A percentile compares a stretch with the other conserved stretches of the same genome.
phyloP scores from a whole-genome alignment of 2,329 filamentous ascomycete species.

The Colletotrichum ledebouriae region DNA sequence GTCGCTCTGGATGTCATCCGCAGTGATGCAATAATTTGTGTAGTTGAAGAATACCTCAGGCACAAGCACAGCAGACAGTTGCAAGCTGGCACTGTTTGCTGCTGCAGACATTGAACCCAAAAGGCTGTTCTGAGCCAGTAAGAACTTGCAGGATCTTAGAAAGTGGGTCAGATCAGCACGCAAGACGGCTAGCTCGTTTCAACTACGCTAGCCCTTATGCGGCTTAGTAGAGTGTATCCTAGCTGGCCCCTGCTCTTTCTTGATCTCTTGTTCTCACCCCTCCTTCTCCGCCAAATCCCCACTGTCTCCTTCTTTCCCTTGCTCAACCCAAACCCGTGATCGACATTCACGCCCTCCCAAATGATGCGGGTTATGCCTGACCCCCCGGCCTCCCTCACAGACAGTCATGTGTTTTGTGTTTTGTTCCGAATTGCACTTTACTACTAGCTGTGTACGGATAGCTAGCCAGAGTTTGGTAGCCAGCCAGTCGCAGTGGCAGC shows the following conservation, averaged over 20 bases:
- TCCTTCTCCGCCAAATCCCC: conserved; percentile 4
- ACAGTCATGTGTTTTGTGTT: conserved; percentile 27
- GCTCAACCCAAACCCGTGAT: conserved; percentile 39
- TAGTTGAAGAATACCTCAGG: conserved; percentile 37
- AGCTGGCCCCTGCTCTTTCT: conserved; percentile 3
- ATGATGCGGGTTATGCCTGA: conserved; percentile 30
- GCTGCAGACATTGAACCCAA: conserved; percentile 13
- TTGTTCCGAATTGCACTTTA: too few relatives aligned
- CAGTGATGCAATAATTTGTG: conserved; percentile 38
- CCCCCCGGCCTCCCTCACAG: conserved; percentile 32
- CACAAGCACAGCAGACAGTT: conserved; percentile 27
- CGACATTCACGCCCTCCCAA: conserved; percentile 36
- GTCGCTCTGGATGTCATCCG: conserved; percentile 15
- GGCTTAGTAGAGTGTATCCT: neutral
- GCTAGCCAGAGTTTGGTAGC: neutral
- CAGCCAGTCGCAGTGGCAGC: conserved; percentile 4
- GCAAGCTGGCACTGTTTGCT: neutral
- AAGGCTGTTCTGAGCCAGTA: conserved; percentile 20
- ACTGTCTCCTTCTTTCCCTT: conserved; percentile 20
- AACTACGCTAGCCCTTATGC: neutral
- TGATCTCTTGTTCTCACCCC: conserved; percentile 17
- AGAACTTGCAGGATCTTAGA: neutral
- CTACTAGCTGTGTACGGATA: too few relatives aligned
- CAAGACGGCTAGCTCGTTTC: conserved; percentile 22
- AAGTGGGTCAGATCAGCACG: conserved; percentile 10